These are phyloP conservation scores for Saturnispora dispora DNA, from an alignment of 805 yeast genomes.

Conservation along the genomic window DNA sequence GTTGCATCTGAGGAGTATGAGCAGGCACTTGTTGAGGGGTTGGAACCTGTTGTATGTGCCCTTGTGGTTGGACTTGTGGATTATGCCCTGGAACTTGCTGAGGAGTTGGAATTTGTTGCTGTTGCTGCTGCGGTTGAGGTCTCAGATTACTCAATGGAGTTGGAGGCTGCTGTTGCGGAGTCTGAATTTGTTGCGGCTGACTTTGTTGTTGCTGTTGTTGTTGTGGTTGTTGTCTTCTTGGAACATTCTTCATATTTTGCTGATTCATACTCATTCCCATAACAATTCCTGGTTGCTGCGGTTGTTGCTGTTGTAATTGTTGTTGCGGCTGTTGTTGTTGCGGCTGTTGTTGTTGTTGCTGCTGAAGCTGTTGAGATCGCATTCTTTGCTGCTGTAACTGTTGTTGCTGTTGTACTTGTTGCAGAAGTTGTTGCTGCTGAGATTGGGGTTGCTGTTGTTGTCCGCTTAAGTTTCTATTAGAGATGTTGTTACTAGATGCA, in stretches of 20 bases:
- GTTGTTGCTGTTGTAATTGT: slow-evolving; percentile 8
- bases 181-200: slow-evolving; percentile 12
- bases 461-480: not conserved
- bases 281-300: slow-evolving; percentile 9
- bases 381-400: slow-evolving; percentile 9
- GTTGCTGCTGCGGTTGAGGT: slow-evolving; percentile 12
- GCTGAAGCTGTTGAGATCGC: slow-evolving; percentile 9
- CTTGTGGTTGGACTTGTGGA: slow-evolving; percentile 8
- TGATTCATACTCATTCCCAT: slow-evolving; percentile 6
- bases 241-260: not conserved
- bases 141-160: not conserved
- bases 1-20: slow-evolving; percentile 16
- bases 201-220: slow-evolving; percentile 13
- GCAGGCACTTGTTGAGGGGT: not conserved
- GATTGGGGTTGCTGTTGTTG: slow-evolving; percentile 4
- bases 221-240: slow-evolving; percentile 1
- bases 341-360: slow-evolving; percentile 9
- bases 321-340: slow-evolving; percentile 11
- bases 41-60: slow-evolving; percentile 10
- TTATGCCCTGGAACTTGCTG: slow-evolving; percentile 5
- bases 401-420: slow-evolving; percentile 6
- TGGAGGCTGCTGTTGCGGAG: not conserved
- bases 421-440: slow-evolving; percentile 12
- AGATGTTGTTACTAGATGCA: slow-evolving; percentile 1
- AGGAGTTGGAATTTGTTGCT: slow-evolving; percentile 9